Conservation (phyloP, 345 rosid species). For the Chamaenerion angustifolium region DNA sequence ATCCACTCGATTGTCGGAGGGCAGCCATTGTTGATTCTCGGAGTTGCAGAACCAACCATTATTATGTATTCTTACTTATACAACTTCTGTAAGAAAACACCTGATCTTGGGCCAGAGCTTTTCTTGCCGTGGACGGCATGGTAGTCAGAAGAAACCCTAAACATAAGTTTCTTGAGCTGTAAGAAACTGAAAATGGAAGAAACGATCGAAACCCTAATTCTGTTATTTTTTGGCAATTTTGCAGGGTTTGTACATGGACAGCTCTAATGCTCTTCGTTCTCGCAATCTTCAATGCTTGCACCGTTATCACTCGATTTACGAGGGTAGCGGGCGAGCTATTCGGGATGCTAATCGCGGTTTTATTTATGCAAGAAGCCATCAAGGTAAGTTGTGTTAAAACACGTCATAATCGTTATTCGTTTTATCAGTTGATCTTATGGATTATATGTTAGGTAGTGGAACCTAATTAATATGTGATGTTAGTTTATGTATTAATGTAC, state of each 20-base stretch:
- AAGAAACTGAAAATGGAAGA: neutral
- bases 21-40: slow-evolving; percentile 25
- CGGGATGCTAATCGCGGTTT: slow-evolving; percentile 28
- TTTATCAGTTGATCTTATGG: too few relatives aligned
- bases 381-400: slow-evolving; percentile 12
- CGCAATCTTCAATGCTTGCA: slow-evolving; percentile 25
- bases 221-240: neutral
- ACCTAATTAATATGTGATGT: too few relatives aligned
- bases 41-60: slow-evolving; percentile 35
- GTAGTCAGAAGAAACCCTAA: slow-evolving; percentile 6
- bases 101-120: slow-evolving; percentile 14
- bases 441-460: too few relatives aligned
- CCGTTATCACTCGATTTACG: slow-evolving; percentile 19
- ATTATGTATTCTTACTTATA: slow-evolving; percentile 26
- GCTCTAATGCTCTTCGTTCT: slow-evolving; percentile 20
- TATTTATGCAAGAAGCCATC: slow-evolving; percentile 23
- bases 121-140: slow-evolving; percentile 34
- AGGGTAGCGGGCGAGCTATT: slow-evolving; percentile 29
- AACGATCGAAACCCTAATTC: neutral
- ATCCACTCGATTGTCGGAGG: slow-evolving; percentile 46
- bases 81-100: slow-evolving; percentile 15
- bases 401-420: too few relatives aligned
- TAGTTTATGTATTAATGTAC: too few relatives aligned
- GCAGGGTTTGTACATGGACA: slow-evolving; percentile 29
- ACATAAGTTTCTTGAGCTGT: neutral